Evolutionary conservation across 2,329 filamentous ascomycete genomes (phyloP).

Genomic region (Sordariomycetes sp.): DNA sequence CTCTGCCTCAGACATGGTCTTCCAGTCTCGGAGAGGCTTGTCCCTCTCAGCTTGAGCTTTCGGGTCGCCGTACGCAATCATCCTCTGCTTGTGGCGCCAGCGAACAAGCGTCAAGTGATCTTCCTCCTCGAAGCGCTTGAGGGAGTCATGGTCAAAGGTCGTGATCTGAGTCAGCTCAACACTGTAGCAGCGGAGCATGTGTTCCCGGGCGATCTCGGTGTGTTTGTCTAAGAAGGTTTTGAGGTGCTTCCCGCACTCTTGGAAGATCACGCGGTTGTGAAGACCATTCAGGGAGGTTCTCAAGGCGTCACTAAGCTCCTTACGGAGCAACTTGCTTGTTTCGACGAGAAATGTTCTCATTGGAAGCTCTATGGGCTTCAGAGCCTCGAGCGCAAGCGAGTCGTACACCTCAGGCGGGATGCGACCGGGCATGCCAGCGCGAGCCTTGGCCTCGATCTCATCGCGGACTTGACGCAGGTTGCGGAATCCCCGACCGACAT

Average conservation of each 20-base stretch:
- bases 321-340: slow-evolving; percentile 38
- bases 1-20: slow-evolving; percentile 38
- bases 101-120: slow-evolving; percentile 37
- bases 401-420: slow-evolving; percentile 53
- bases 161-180: slow-evolving; percentile 48
- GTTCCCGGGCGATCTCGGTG: slow-evolving; percentile 21
- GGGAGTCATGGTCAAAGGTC: slow-evolving; percentile 43
- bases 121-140: slow-evolving; percentile 32
- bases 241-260: slow-evolving; percentile 33
- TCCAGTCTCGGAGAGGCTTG: slow-evolving; percentile 26
- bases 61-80: slow-evolving; percentile 29
- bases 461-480: slow-evolving; percentile 41
- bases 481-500: slow-evolving; percentile 29
- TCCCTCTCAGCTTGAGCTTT: slow-evolving; percentile 14
- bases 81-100: slow-evolving; percentile 39
- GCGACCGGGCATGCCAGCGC: slow-evolving; percentile 48
- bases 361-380: slow-evolving; percentile 48
- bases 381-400: slow-evolving; percentile 44
- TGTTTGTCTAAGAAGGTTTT: slow-evolving; percentile 32
- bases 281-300: slow-evolving; percentile 34
- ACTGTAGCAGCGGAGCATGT: slow-evolving; percentile 34
- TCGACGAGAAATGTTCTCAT: slow-evolving; percentile 37
- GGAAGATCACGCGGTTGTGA: slow-evolving; percentile 40
- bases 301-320: slow-evolving; percentile 36
- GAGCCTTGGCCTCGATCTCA: slow-evolving; percentile 44